These are phyloP conservation scores for Colletotrichum tropicale DNA, from an alignment of 2,329 filamentous ascomycete genomes.

Conservation along the genomic window DNA sequence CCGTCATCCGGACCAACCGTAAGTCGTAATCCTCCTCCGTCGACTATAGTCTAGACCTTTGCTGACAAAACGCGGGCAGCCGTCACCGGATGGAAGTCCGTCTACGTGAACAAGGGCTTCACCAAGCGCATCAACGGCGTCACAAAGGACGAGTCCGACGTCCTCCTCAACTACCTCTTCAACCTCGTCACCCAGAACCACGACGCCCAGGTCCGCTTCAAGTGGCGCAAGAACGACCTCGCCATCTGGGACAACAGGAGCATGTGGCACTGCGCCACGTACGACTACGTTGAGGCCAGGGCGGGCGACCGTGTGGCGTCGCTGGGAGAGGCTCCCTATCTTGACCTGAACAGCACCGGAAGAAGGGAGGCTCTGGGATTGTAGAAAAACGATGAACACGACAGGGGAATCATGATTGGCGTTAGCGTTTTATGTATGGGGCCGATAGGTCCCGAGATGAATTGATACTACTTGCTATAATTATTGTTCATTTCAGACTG, in stretches of 20 bases:
- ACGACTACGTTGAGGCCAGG: conserved; percentile 58
- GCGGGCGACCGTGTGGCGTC: conserved; percentile 46
- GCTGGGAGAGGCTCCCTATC: conserved; percentile 47
- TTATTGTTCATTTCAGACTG: neutral
- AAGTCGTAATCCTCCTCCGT: neutral
- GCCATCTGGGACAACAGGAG: conserved; percentile 71
- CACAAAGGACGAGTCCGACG: conserved; percentile 57
- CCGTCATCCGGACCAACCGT: conserved; percentile 62
- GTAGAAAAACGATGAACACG: neutral
- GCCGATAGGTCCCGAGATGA: neutral
- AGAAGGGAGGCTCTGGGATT: conserved; percentile 40
- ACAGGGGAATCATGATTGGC: neutral
- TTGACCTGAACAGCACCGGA: conserved; percentile 40
- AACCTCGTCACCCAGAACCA: conserved; percentile 58
- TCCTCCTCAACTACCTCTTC: conserved; percentile 53
- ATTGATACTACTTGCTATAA: neutral
- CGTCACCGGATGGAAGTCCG: conserved; percentile 62
- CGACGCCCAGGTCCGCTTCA: conserved; percentile 60
- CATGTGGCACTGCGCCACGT: conserved; percentile 59
- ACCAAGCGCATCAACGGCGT: conserved; percentile 60
- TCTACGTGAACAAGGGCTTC: conserved; percentile 56
- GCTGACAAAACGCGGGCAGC: conserved; percentile 25
- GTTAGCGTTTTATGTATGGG: neutral
- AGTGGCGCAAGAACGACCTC: conserved; percentile 56
- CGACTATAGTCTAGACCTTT: neutral